A percentile compares a stretch with the other conserved stretches of the same genome.
Evolutionary conservation across 352 stramenopile species (phyloP).

Genomic region (Thalassiosira hispida): DNA sequence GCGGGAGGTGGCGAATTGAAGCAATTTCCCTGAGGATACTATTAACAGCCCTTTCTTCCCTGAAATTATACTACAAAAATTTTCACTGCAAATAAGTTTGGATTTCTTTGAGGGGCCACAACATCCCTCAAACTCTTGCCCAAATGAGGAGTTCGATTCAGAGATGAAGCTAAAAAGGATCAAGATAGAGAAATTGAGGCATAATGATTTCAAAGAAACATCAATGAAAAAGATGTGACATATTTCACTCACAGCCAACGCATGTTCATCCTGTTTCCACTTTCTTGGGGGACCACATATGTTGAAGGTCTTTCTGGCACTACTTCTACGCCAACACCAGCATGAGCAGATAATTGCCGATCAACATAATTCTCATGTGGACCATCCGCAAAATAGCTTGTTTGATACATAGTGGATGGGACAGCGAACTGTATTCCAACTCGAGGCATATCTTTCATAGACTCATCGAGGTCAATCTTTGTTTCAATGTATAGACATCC

Average conservation of each 20-base stretch:
- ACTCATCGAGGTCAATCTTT: conserved; percentile 25
- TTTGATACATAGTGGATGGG: conserved; percentile 11
- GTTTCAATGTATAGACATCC: conserved; percentile 39
- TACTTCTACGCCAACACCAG: conserved; percentile 27
- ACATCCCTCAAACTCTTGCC: not conserved
- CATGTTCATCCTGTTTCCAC: conserved; percentile 34
- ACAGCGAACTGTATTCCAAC: conserved; percentile 36
- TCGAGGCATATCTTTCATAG: conserved; percentile 36
- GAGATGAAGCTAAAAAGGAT: conserved; percentile 23
- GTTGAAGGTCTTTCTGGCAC: conserved; percentile 15
- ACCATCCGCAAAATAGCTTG: conserved; percentile 34
- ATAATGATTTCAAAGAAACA: not conserved
- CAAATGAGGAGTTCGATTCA: not conserved
- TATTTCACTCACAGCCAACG: conserved; percentile 35
- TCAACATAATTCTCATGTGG: conserved; percentile 45
- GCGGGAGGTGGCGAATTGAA: conserved; percentile 29
- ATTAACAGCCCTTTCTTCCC: conserved; percentile 33
- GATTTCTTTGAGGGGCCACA: not conserved
- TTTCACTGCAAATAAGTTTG: conserved; percentile 5
- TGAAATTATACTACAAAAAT: not conserved
- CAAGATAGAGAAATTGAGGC: not conserved
- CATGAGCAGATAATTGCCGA: conserved; percentile 26
- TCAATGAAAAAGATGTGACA: conserved; percentile 11
- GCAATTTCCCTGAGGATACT: conserved; percentile 10
- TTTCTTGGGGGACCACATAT: conserved; percentile 54